phyloP scores from a whole-genome alignment of 164 flowering plant species.

The Aristolochia fimbriata region DNA sequence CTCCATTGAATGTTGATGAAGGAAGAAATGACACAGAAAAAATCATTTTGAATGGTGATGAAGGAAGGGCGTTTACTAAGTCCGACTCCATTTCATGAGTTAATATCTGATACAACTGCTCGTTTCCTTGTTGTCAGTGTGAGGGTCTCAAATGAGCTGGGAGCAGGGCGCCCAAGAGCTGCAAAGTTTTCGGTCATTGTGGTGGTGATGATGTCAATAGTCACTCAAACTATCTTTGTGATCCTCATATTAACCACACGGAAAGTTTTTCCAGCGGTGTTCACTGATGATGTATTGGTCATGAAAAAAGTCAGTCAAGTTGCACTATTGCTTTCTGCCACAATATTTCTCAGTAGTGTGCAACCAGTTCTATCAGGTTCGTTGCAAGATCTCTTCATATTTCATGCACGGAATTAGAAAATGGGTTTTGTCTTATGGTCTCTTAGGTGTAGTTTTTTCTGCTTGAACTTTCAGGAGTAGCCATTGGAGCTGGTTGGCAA shows the following conservation, averaged over 20 bases:
- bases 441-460: not conserved
- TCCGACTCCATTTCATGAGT: not conserved
- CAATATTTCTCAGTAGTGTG: constrained; percentile 42
- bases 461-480: constrained; percentile 33
- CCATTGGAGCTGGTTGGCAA: constrained; percentile 82
- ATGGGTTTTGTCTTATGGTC: not conserved
- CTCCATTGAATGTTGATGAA: not conserved
- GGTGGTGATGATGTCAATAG: constrained; percentile 27
- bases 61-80: not conserved
- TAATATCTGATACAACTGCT: not conserved
- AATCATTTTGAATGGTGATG: no score
- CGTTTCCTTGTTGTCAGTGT: constrained; percentile 30
- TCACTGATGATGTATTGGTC: constrained; percentile 31
- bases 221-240: constrained; percentile 32
- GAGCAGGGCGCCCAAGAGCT: constrained; percentile 56
- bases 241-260: constrained; percentile 22
- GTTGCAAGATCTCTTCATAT: not conserved
- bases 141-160: constrained; percentile 67
- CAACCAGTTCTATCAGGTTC: constrained; percentile 61
- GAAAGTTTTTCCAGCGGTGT: constrained; percentile 30
- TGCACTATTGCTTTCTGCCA: constrained; percentile 37
- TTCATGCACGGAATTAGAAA: no score
- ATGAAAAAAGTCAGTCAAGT: constrained; percentile 27
- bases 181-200: constrained; percentile 56
- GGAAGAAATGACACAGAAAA: not conserved